phyloP scores from a whole-genome alignment of 176 grass and related monocot genomes.

The Lolium rigidum region DNA sequence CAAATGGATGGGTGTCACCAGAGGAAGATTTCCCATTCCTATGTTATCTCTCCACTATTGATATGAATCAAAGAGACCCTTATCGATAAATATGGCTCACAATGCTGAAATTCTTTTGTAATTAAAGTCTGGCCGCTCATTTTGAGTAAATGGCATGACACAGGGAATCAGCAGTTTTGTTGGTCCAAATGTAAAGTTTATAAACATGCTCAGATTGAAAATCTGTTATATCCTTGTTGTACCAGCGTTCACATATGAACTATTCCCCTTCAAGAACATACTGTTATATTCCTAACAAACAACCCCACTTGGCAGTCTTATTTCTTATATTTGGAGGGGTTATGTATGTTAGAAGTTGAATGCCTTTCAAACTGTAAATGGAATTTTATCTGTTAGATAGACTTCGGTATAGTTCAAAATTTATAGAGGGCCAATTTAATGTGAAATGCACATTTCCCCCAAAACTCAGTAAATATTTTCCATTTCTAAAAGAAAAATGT shows the following conservation, averaged over 20 bases:
- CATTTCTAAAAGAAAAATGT: background rate
- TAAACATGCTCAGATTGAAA: background rate
- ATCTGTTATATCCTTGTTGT: background rate
- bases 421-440: background rate
- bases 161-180: background rate
- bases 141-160: background rate
- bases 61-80: background rate
- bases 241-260: background rate
- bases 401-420: background rate
- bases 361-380: background rate
- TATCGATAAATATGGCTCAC: background rate
- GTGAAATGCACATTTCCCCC: background rate
- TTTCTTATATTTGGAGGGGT: background rate
- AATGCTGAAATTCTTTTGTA: background rate
- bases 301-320: conserved; percentile 16
- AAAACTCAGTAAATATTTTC: background rate
- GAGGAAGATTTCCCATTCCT: background rate
- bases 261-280: background rate
- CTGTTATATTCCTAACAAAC: background rate
- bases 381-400: background rate
- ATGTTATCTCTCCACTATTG: background rate
- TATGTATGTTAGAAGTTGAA: background rate
- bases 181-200: background rate
- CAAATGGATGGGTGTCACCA: background rate
- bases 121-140: background rate